A percentile compares a stretch with the other conserved stretches of the same genome.
Conservation (phyloP, 371 early-diverging fungal genomes). For the Umbelopsis sp. region DNA sequence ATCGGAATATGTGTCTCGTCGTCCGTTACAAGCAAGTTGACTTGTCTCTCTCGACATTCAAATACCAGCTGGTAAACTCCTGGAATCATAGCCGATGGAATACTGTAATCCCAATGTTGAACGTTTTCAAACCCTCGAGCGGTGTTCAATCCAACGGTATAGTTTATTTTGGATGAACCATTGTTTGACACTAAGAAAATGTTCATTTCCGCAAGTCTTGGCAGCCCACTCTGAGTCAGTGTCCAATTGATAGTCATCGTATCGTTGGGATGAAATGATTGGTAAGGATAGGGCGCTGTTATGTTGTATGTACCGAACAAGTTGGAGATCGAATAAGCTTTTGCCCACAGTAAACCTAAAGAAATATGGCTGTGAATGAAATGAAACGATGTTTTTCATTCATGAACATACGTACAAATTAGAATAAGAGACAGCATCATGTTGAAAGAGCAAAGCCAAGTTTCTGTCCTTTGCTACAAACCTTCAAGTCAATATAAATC, state of each 20-base stretch:
- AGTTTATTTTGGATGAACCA: background rate
- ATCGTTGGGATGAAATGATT: background rate
- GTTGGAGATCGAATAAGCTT: background rate
- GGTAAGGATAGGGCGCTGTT: background rate
- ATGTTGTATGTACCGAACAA: background rate
- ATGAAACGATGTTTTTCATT: background rate
- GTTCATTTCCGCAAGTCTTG: constrained; percentile 18
- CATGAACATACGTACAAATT: background rate
- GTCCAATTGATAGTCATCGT: constrained; percentile 2
- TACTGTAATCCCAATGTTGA: constrained; percentile 6
- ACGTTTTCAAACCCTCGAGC: background rate
- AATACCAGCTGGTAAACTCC: constrained; percentile 5
- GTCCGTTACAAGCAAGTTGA: background rate
- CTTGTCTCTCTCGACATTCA: constrained; percentile 1
- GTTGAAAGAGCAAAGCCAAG: too few species aligned
- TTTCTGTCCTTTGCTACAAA: too few species aligned
- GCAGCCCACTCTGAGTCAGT: background rate
- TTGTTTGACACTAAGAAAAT: constrained; percentile 13
- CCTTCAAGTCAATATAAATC: too few species aligned
- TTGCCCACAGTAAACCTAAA: background rate
- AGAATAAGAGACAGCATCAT: too few species aligned
- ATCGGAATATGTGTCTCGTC: background rate
- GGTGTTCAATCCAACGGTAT: constrained; percentile 2
- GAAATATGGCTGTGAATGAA: background rate
- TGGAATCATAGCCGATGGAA: background rate